Evolutionary conservation across 2,329 filamentous ascomycete genomes (phyloP), one percentile per base, ranked within the genome.

Genomic region (Trichoderma arundinaceum): DNA sequence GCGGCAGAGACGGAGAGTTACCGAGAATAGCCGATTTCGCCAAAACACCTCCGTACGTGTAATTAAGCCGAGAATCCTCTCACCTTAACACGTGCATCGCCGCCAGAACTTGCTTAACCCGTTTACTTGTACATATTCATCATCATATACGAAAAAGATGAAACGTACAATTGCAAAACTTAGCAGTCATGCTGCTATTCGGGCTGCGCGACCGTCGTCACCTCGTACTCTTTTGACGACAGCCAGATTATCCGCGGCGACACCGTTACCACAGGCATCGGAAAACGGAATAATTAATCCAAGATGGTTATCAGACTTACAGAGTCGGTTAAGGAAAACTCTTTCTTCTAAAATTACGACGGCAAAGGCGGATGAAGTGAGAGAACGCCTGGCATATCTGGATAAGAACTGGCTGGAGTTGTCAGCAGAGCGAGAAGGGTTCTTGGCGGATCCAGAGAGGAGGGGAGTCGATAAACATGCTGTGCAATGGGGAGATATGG

Each of bases 401-500:
- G 70, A 76, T 19, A 65, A 66, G 3, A 69, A 92, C 69, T 95
- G 92, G 92, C 81, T 90, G 49, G 85, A 87, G 69, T 78, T 95
- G 65, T 78, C 91, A 35, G 90, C 89, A 0, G 91, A 91, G 0
- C 88, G 87, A 65, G 90, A 94, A 72, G 92, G 92, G 0, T 96
- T 88, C 75, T 76, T 95, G 68, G 91, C 88, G 0, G 84, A 82
- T 10, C 65, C 66, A 48, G 81, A 83, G 66, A 83, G 85, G 70
- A 82, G 87, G 58, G 86, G 91, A 0, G 74, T 94, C 39, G 86
- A 87, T 68, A 80, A 83, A 61, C 88, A 92, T 67, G 82, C 84
- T 69, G 89, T 96, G 28, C 88, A 87, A 0, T 96, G 92, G 92
- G 93, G 92, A 35, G 92, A 97, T 76, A 92, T 93, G 90, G 91